Base-by-base conservation (phyloP, 2,329 filamentous ascomycete genomes). In the Diaporthe australafricana region DNA sequence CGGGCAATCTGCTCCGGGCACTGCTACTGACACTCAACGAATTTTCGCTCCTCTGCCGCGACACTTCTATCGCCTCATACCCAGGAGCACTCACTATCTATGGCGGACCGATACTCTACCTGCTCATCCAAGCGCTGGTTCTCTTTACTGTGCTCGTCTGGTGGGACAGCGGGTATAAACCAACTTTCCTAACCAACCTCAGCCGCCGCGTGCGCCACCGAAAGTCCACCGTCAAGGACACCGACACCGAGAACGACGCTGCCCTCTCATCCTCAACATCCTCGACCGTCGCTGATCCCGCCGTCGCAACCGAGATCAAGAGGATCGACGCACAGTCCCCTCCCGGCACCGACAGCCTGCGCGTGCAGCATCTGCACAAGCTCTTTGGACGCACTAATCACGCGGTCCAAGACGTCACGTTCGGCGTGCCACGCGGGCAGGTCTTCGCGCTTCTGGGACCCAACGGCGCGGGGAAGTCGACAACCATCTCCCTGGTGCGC, bases 391-490 rank as follows among this genome's bases (percentile, higher is more conserved):
- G 69, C 63, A 40, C 69, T 57, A 73, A 73, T 20, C 72, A 72
- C n/a, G 72, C 72, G 11, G 94, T 98, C n/a, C 92, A 97, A 76
- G 93, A 98, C 77, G 89, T 97, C 52, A 94, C 92, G 0, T 98
- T 98, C 77, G 92, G 92, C 22, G 92, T 98, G 40, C 88, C 89
- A 20, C 90, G 89, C 62, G 92, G 93, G 63, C 93, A 98, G 79
- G 93, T 97, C 0, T 98, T 97, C 81, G 95, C 95, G 0, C 87
- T 98, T 0, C 88, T 98, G 1, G 95, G 95, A 0, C 95, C 95
- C 20, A 98, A 98, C 78, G 95, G 95, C 30, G 96, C 95, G 1
- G 95, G 95, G 71, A 98, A 98, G 78, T 94, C 92, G 0, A 97
- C 95, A 0, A 97, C 93, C 0, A 97, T 98, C 76, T 94, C 92